Evolutionary conservation across 1,284 basidiomycete species (phyloP).

Genomic region (Tremellales sp.): DNA sequence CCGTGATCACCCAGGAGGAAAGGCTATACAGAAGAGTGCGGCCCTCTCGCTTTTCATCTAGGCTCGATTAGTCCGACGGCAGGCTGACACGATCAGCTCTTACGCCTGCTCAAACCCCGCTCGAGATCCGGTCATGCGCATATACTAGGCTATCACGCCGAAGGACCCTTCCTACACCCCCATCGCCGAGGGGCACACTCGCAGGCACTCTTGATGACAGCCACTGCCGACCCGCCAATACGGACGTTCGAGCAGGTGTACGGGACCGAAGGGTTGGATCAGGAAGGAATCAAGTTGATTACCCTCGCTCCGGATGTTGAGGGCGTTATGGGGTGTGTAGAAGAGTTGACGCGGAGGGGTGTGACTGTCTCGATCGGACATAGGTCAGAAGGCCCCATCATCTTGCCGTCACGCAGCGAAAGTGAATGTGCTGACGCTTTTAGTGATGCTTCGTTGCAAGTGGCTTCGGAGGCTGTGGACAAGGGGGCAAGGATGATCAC

Average conservation of each 20-base stretch:
- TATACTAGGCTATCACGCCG: slow-evolving; percentile 79
- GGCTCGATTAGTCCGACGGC: background rate
- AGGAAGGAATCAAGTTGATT: slow-evolving; percentile 10
- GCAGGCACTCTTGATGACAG: slow-evolving; percentile 62
- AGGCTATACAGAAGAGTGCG: slow-evolving; percentile 52
- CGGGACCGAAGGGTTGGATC: slow-evolving; percentile 52
- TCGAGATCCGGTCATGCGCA: slow-evolving; percentile 51
- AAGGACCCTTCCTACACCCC: slow-evolving; percentile 77
- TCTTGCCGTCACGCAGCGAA: background rate
- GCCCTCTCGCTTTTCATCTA: slow-evolving; percentile 12
- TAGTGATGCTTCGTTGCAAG: slow-evolving; percentile 33
- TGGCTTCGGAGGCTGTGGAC: slow-evolving; percentile 33
- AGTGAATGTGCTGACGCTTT: slow-evolving; percentile 1
- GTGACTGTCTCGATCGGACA: slow-evolving; percentile 81
- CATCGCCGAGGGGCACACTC: slow-evolving; percentile 71
- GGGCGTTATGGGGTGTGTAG: slow-evolving; percentile 69
- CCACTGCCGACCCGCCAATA: slow-evolving; percentile 35
- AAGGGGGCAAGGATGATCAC: slow-evolving; percentile 71
- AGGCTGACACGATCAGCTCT: slow-evolving; percentile 45
- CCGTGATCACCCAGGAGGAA: slow-evolving; percentile 56
- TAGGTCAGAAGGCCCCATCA: slow-evolving; percentile 53
- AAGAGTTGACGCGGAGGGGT: slow-evolving; percentile 60
- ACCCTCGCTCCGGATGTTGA: slow-evolving; percentile 65
- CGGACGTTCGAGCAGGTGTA: slow-evolving; percentile 67
- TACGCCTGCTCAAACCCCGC: slow-evolving; percentile 49